Base-by-base conservation (phyloP, 768 basidiomycete genomes). In the Lepiota brunneoincarnata region DNA sequence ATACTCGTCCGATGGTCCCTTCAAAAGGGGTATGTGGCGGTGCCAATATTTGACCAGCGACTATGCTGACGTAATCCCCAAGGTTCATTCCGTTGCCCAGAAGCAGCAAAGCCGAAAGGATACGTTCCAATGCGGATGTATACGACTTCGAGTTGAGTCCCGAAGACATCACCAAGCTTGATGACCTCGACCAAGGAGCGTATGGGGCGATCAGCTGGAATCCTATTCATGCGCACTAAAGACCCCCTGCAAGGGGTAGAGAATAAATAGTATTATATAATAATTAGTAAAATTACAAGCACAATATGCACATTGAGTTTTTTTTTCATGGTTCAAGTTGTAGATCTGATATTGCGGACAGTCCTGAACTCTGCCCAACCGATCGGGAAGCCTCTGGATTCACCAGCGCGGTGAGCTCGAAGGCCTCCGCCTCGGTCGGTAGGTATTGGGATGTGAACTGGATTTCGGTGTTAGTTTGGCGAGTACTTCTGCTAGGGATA, bases 1-100 rank as follows among this genome's bases (percentile, higher is more conserved):
- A 75, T 96, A 41, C 78, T 97, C 14, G 72, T 97, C 52, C 82
- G 95, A 20, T 97, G 93, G 91, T 94, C 92, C 24, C 72, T 98
- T 35, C 94, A 97, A 67, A 82, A 79, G 63, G 84, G 85, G 89
- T 89, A 61, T 45, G 80, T 70, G 7, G 18, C 34, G 24, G 14
- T 28, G 21, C 14, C 51, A 50, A 55, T 15, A n/a, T 37, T 26
- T 44, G n/a, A 39, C 24, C 6, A 15, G 38, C n/a, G 42, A 42
- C 34, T 21, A 34, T 39, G 34, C 39, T 43, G 35, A 17, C 42
- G 24, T 14, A 23, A 36, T 47, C 17, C n/a, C 23, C 12, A 55
- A 93, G 92, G 15, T 91, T 81, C 60, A 78, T 91, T 0, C 89
- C 91, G 0, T 79, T 98, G 7, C 90, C 92, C 1, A 95, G 95